A percentile compares a stretch with the other conserved stretches of the same genome.
Evolutionary conservation across 2,329 filamentous ascomycete species (phyloP).

Genomic region (Reticulascus tulasneorum): DNA sequence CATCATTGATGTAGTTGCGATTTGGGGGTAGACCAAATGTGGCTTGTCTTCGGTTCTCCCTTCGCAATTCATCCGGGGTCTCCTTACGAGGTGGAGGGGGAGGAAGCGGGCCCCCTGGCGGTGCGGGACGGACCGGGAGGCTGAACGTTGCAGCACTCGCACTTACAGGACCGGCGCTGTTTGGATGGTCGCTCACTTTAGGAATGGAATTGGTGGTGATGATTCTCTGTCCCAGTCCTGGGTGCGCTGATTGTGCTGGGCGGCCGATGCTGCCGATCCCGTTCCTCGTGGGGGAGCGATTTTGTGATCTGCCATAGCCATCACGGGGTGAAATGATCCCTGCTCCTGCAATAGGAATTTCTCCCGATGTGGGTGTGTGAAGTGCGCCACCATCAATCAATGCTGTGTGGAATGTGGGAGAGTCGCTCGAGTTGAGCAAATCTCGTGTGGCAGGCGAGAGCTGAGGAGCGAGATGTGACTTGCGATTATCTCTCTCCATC

Average conservation of each 20-base stretch:
- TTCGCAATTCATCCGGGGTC: conserved; percentile 49
- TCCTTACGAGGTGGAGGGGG: conserved; percentile 58
- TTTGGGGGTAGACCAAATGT: conserved; percentile 47
- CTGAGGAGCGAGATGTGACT: conserved; percentile 83
- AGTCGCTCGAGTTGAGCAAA: conserved; percentile 62
- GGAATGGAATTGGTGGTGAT: conserved; percentile 50
- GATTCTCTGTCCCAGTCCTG: conserved; percentile 50
- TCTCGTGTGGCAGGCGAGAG: conserved; percentile 75
- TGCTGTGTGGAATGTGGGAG: conserved; percentile 43
- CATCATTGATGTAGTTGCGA: conserved; percentile 18
- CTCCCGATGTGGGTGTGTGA: conserved; percentile 65
- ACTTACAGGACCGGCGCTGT: conserved; percentile 35
- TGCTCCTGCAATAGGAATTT: conserved; percentile 63
- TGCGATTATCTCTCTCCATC: conserved; percentile 93
- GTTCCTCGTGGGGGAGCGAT: conserved; percentile 49
- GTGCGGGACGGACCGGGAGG: conserved; percentile 61
- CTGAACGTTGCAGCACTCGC: conserved; percentile 51
- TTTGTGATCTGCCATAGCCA: conserved; percentile 38
- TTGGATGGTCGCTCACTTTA: conserved; percentile 35
- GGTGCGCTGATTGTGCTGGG: conserved; percentile 34
- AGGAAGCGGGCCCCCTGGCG: conserved; percentile 54
- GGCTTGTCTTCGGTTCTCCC: conserved; percentile 50
- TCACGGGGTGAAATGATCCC: conserved; percentile 52
- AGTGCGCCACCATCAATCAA: conserved; percentile 42
- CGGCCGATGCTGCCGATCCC: conserved; percentile 40